phyloP scores from a whole-genome alignment of 2,329 filamentous ascomycete genomes.

The Colletotrichum spaethianum region DNA sequence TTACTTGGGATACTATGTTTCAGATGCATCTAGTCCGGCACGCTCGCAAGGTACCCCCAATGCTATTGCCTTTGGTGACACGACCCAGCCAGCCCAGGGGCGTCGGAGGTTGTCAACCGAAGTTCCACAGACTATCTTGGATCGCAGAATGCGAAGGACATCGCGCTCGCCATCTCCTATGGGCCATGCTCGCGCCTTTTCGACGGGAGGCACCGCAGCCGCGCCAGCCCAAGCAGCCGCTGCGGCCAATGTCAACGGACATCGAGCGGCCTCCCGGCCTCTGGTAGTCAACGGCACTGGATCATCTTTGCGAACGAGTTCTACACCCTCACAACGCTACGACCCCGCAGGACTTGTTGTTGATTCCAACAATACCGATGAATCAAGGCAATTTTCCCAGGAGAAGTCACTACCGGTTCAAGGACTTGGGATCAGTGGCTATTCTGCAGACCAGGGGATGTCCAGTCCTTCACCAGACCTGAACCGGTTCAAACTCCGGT shows the following conservation, averaged over 20 bases:
- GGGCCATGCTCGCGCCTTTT: slow-evolving; percentile 63
- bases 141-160: slow-evolving; percentile 66
- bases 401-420: slow-evolving; percentile 50
- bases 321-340: slow-evolving; percentile 43
- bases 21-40: slow-evolving; percentile 48
- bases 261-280: slow-evolving; percentile 57
- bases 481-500: slow-evolving; percentile 40
- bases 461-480: background rate
- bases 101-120: slow-evolving; percentile 67
- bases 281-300: slow-evolving; percentile 70
- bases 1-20: slow-evolving; percentile 56
- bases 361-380: slow-evolving; percentile 44
- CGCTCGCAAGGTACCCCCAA: slow-evolving; percentile 50
- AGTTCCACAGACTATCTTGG: slow-evolving; percentile 66
- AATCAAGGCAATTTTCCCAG: slow-evolving; percentile 38
- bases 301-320: slow-evolving; percentile 56
- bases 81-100: slow-evolving; percentile 56
- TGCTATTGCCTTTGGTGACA: slow-evolving; percentile 64
- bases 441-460: slow-evolving; percentile 18
- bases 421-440: slow-evolving; percentile 35
- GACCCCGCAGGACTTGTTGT: background rate
- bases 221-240: slow-evolving; percentile 56
- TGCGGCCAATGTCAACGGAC: slow-evolving; percentile 54
- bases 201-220: slow-evolving; percentile 55
- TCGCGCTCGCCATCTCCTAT: slow-evolving; percentile 71